phyloP scores from a whole-genome alignment of 1,284 basidiomycete genomes.

The Anthracocystis walkeri region DNA sequence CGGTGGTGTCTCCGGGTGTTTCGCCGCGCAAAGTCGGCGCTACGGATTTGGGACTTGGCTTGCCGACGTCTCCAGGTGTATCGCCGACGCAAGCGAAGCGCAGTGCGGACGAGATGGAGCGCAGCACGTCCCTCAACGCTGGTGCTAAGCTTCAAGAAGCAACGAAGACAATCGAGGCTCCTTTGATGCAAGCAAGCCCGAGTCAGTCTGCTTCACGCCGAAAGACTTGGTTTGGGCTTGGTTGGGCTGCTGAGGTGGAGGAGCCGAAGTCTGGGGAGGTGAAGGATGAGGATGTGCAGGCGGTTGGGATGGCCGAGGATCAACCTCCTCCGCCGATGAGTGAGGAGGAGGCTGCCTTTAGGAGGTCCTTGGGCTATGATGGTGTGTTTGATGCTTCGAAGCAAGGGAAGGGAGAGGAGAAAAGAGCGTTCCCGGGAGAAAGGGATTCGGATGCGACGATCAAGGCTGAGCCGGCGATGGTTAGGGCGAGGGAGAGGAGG shows the following conservation, averaged over 20 bases:
- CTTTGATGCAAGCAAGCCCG: constrained; percentile 8
- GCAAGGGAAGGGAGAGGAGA: not conserved
- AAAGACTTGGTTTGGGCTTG: constrained; percentile 50
- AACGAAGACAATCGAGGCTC: not conserved
- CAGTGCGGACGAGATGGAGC: constrained; percentile 41
- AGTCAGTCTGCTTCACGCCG: constrained; percentile 24
- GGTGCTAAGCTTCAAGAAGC: constrained; percentile 8
- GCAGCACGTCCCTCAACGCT: constrained; percentile 16
- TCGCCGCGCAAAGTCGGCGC: constrained; percentile 30
- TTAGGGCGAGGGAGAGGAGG: constrained; percentile 17
- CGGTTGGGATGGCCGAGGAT: not conserved
- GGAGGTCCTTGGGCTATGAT: constrained; percentile 38
- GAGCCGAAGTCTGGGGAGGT: not conserved
- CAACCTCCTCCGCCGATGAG: constrained; percentile 49
- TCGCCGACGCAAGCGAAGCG: constrained; percentile 27
- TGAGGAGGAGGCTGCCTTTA: constrained; percentile 52
- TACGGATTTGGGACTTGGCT: constrained; percentile 20
- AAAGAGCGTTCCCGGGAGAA: constrained; percentile 16
- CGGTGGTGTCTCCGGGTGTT: constrained; percentile 13
- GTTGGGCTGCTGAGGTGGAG: constrained; percentile 9
- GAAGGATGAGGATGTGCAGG: constrained; percentile 9
- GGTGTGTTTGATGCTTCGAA: constrained; percentile 10
- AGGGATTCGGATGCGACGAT: constrained; percentile 31
- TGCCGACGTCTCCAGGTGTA: constrained; percentile 15
- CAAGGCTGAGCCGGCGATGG: constrained; percentile 8